Percentiles rank a stretch among this genome's conserved stretches.
Conservation (phyloP, 768 basidiomycete genomes). For the Russula abietina region DNA sequence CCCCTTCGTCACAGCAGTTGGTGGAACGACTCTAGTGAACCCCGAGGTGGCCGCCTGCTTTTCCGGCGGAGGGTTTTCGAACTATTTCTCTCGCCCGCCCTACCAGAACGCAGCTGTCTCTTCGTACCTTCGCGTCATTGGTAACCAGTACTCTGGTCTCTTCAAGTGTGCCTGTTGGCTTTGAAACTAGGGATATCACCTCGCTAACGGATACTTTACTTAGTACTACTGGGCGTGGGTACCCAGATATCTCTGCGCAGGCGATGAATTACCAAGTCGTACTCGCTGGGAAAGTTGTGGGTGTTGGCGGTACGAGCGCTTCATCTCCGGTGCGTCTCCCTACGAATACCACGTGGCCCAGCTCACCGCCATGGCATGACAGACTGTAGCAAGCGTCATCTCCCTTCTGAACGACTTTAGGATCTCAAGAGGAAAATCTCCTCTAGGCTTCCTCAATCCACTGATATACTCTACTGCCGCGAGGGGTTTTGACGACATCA, state of each 20-base stretch:
- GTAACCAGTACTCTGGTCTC: constrained; percentile 41
- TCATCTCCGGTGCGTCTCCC: constrained; percentile 30
- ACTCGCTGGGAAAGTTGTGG: constrained; percentile 37
- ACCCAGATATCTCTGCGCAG: constrained; percentile 40
- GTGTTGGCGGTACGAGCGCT: constrained; percentile 43
- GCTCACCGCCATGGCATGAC: neutral
- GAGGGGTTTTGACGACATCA: constrained; percentile 42
- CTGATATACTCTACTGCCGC: constrained; percentile 28
- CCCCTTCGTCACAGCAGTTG: constrained; percentile 64
- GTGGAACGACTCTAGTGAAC: constrained; percentile 48
- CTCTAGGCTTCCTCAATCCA: too few species aligned
- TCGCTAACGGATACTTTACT: neutral
- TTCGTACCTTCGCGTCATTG: constrained; percentile 35
- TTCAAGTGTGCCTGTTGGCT: constrained; percentile 44
- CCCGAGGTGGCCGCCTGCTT: constrained; percentile 57
- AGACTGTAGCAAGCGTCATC: constrained; percentile 32
- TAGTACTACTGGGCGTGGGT: constrained; percentile 31
- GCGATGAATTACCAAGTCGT: constrained; percentile 54
- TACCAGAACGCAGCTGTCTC: constrained; percentile 32
- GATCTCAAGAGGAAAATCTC: constrained; percentile 30
- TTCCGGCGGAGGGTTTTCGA: constrained; percentile 65
- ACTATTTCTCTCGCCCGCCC: constrained; percentile 31
- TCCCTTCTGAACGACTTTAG: constrained; percentile 36
- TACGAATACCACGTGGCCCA: neutral
- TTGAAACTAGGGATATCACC: too few species aligned